Conservation (phyloP, 371 early-diverging fungal genomes). For the Haplosporangium sp. region DNA sequence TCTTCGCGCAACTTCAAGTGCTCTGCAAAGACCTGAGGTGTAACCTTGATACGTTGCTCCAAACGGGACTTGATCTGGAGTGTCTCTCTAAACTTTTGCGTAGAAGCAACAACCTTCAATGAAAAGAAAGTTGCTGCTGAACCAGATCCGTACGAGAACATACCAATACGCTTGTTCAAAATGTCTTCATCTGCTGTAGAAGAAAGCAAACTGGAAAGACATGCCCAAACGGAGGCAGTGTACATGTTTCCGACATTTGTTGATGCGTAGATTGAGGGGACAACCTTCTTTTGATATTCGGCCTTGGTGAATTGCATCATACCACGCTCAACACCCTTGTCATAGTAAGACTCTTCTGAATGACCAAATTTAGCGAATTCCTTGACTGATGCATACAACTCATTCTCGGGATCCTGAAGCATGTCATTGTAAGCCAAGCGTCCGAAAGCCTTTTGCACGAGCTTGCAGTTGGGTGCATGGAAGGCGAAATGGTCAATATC, state of each 20-base stretch:
- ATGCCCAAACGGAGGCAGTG: slow-evolving; percentile 93
- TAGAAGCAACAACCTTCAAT: slow-evolving; percentile 79
- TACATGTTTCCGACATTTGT: slow-evolving; percentile 98
- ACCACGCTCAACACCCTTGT: slow-evolving; percentile 91
- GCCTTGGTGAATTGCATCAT: slow-evolving; percentile 85
- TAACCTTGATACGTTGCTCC: slow-evolving; percentile 76
- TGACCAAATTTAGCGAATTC: slow-evolving; percentile 55
- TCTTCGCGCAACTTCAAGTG: slow-evolving; percentile 91
- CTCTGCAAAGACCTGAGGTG: slow-evolving; percentile 83
- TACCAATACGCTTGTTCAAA: slow-evolving; percentile 83
- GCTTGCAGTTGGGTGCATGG: slow-evolving; percentile 97
- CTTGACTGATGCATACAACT: slow-evolving; percentile 70
- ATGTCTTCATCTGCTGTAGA: slow-evolving; percentile 77
- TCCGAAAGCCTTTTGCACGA: slow-evolving; percentile 94
- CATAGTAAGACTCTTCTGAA: slow-evolving; percentile 82
- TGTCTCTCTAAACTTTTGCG: slow-evolving; percentile 68
- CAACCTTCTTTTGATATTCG: slow-evolving; percentile 80
- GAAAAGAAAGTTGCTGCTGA: slow-evolving; percentile 96
- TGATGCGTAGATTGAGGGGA: slow-evolving; percentile 84
- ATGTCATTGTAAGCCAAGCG: slow-evolving; percentile 90
- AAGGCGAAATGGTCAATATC: slow-evolving; percentile 88
- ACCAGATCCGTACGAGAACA: slow-evolving; percentile 98
- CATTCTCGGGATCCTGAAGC: slow-evolving; percentile 78
- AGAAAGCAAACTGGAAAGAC: slow-evolving; percentile 87
- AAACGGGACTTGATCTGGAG: slow-evolving; percentile 82